phyloP scores from a whole-genome alignment of 1,284 basidiomycete species.

The Chalciporus piperatoides region DNA sequence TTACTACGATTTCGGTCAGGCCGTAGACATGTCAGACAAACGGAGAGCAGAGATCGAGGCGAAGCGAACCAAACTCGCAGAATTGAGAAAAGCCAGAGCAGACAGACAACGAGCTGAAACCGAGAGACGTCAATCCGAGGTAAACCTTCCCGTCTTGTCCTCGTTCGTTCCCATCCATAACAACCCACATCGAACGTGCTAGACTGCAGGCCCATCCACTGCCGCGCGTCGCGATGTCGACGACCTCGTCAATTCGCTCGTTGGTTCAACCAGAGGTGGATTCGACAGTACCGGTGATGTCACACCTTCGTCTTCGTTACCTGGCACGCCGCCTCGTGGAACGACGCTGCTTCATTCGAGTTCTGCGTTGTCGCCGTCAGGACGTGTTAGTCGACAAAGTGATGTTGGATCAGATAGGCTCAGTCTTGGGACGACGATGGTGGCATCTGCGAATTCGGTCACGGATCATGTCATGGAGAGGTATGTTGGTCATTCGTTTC shows the following conservation, averaged over 20 bases:
- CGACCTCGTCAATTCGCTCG: conserved; percentile 58
- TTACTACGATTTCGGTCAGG: not conserved
- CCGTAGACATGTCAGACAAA: conserved; percentile 43
- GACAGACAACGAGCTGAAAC: conserved; percentile 61
- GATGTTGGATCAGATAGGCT: conserved; percentile 53
- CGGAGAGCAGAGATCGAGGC: conserved; percentile 85
- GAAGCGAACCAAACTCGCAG: conserved; percentile 85
- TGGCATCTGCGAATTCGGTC: conserved; percentile 47
- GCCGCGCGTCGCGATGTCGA: conserved; percentile 58
- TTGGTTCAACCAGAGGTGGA: conserved; percentile 40
- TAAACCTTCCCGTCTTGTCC: conserved; percentile 20
- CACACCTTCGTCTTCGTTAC: conserved; percentile 64
- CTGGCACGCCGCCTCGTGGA: conserved; percentile 63
- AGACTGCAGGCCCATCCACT: conserved; percentile 35
- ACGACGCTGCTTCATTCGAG: conserved; percentile 44
- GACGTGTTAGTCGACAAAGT: conserved; percentile 63
- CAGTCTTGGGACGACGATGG: conserved; percentile 45
- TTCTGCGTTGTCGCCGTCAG: conserved; percentile 45
- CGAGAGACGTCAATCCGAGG: conserved; percentile 50
- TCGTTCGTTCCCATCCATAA: not conserved
- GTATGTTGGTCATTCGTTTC: conserved; percentile 34
- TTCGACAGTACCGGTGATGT: conserved; percentile 49
- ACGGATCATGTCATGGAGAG: conserved; percentile 68
- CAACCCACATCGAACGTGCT: conserved; percentile 1
- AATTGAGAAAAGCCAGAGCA: conserved; percentile 70